These are phyloP conservation scores for Mikania micrantha DNA, from an alignment of 129 eudicot genomes.

Conservation along the genomic window DNA sequence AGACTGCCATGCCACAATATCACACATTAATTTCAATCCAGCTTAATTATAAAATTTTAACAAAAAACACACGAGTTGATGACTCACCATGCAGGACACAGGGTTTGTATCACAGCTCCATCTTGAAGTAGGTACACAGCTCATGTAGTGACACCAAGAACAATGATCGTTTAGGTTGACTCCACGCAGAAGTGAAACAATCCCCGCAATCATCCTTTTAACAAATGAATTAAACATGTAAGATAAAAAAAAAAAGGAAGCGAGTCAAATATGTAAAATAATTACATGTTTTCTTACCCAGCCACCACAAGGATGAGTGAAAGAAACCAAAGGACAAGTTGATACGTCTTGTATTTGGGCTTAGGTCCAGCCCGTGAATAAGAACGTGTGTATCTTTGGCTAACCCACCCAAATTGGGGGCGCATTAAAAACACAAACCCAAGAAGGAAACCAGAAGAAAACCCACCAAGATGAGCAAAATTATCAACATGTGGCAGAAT, in stretches of 20 bases:
- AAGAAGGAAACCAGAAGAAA: constrained; percentile 75
- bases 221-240: neutral
- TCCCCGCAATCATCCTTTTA: constrained; percentile 57
- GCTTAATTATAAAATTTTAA: neutral
- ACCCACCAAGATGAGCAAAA: constrained; percentile 96
- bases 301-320: constrained; percentile 63
- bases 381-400: constrained; percentile 46
- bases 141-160: constrained; percentile 92
- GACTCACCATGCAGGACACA: constrained; percentile 56
- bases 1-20: constrained; percentile 42
- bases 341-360: constrained; percentile 67
- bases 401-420: constrained; percentile 86
- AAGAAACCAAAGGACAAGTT: constrained; percentile 51
- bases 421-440: constrained; percentile 86
- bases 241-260: neutral
- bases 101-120: constrained; percentile 68
- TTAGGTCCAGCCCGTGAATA: constrained; percentile 33
- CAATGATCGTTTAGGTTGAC: constrained; percentile 67
- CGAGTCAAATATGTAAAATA: neutral
- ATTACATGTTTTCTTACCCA: constrained; percentile 40
- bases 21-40: neutral
- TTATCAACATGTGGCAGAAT: constrained; percentile 90
- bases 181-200: constrained; percentile 64
- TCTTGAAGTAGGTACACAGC: constrained; percentile 83
- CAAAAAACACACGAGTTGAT: neutral